Evolutionary conservation across 108 stramenopile species (phyloP).

Genomic region (Pinguiococcus pyrenoidosus): DNA sequence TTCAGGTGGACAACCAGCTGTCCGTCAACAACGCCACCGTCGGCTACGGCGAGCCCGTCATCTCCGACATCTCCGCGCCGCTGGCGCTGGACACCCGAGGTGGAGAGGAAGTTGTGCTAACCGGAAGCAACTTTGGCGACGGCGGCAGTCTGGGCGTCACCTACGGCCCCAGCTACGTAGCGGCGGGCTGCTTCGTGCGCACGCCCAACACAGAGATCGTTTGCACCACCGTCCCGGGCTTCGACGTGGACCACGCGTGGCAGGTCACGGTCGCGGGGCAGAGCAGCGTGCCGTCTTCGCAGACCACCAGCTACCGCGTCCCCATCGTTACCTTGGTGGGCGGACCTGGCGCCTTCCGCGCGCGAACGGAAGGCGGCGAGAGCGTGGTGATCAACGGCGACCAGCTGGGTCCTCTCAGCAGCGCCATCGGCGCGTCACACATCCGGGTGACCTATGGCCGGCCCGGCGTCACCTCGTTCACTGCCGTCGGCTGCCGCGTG

Average conservation of each 20-base stretch:
- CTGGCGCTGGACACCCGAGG: too few species aligned
- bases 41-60: conserved; percentile 2
- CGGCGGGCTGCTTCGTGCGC: conserved; percentile 6
- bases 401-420: conserved; percentile 8
- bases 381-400: conserved; percentile 1
- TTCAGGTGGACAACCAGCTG: too few species aligned
- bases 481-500: conserved; percentile 7
- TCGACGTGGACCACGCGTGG: neutral
- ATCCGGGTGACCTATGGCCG: conserved; percentile 5
- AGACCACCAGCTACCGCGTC: neutral
- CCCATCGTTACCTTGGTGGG: conserved; percentile 4
- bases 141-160: neutral
- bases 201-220: conserved; percentile 2
- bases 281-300: neutral
- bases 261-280: conserved; percentile 9
- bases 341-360: conserved; percentile 9
- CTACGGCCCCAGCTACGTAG: conserved; percentile 2
- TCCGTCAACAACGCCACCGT: too few species aligned
- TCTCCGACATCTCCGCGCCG: too few species aligned
- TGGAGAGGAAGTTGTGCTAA: too few species aligned
- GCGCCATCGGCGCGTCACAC: neutral
- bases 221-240: conserved; percentile 13
- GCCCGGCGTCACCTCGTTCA: neutral
- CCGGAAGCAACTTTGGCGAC: conserved; percentile 19
- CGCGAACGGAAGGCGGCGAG: conserved; percentile 12